Conservation (phyloP, 306 rosid species). For the Ormosia semicastrata region DNA sequence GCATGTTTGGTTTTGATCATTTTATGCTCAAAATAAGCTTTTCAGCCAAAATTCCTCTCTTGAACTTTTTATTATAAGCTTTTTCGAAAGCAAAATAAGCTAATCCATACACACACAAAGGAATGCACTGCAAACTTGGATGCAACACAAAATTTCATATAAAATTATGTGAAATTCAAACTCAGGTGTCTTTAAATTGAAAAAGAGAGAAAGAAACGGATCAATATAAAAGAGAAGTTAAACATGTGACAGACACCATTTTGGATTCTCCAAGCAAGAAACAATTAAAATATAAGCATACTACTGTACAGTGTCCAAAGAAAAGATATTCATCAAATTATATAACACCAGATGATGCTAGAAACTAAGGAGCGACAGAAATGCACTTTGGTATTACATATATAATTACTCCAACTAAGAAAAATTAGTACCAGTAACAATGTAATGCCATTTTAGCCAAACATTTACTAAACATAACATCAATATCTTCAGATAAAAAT, state of each 20-base stretch:
- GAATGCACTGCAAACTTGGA: neutral
- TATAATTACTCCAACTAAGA: neutral
- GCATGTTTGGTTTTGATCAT: neutral
- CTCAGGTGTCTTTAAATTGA: neutral
- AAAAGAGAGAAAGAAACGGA: slow-evolving; percentile 13
- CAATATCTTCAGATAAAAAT: slow-evolving; percentile 1
- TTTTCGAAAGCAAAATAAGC: neutral
- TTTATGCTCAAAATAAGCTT: neutral
- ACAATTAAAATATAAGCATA: slow-evolving; percentile 5
- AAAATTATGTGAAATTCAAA: neutral
- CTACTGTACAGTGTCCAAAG: neutral
- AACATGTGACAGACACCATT: neutral
- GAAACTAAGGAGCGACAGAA: neutral
- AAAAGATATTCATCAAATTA: neutral
- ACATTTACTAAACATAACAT: slow-evolving; percentile 6
- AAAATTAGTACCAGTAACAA: neutral
- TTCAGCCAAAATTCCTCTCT: neutral
- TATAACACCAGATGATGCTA: neutral
- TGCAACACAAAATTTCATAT: neutral
- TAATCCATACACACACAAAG: neutral
- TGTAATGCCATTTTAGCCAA: neutral
- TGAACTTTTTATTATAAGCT: slow-evolving; percentile 15
- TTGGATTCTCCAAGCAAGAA: slow-evolving; percentile 17
- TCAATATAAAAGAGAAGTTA: neutral
- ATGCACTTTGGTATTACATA: neutral